Evolutionary conservation across 139 green algal genomes (phyloP).

Genomic region (Zygnema cylindricum): DNA sequence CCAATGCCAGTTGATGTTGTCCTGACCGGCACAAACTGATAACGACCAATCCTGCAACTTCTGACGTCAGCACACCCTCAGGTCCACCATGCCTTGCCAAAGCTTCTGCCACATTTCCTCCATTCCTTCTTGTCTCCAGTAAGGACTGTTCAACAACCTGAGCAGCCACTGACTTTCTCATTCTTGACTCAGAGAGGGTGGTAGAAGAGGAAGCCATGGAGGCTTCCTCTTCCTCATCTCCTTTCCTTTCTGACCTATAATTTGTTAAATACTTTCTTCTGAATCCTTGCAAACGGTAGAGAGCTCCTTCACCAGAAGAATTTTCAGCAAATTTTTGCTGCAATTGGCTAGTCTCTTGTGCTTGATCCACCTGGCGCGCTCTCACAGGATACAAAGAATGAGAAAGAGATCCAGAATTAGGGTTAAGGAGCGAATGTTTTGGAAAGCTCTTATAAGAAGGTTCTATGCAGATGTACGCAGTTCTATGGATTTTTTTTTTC

Average conservation of each 20-base stretch:
- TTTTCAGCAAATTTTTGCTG: too few relatives aligned
- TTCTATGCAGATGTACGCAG: too few relatives aligned
- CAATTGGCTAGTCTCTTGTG: too few relatives aligned
- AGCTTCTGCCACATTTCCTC: background rate
- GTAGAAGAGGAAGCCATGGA: background rate
- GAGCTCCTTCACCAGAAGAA: background rate
- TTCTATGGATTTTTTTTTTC: too few relatives aligned
- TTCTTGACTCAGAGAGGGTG: background rate
- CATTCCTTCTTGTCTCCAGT: background rate
- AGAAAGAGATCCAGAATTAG: too few relatives aligned
- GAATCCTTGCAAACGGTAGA: background rate
- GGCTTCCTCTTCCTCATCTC: background rate
- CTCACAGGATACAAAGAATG: too few relatives aligned
- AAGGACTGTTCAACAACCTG: background rate
- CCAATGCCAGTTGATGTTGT: background rate
- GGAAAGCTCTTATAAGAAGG: too few relatives aligned
- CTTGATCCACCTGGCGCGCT: too few relatives aligned
- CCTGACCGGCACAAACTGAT: background rate
- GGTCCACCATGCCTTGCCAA: background rate
- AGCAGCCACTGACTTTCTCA: background rate
- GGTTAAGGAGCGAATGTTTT: too few relatives aligned
- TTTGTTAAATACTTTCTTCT: background rate
- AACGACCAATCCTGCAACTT: background rate
- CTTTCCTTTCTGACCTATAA: too few relatives aligned
- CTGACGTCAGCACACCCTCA: background rate